Conservation (phyloP, 768 basidiomycete genomes). For the Tricholomella constricta region DNA sequence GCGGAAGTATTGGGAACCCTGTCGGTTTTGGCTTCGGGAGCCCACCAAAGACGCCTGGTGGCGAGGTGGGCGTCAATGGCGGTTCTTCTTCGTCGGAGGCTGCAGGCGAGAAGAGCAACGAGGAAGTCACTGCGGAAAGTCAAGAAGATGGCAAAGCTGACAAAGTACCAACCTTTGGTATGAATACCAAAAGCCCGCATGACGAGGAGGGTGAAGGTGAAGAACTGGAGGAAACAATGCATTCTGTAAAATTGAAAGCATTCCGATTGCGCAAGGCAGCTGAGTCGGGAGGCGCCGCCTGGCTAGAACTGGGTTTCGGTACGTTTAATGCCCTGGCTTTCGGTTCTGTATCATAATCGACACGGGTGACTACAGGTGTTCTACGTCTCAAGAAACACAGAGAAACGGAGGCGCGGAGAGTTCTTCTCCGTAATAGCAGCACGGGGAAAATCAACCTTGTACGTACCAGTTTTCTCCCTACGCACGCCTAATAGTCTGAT, state of each 20-base stretch:
- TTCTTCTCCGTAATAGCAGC: slow-evolving; percentile 70
- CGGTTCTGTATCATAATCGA: background rate
- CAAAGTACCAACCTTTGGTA: slow-evolving; percentile 23
- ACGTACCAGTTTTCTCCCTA: slow-evolving; percentile 28
- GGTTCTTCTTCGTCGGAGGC: background rate
- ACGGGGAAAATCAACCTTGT: slow-evolving; percentile 79
- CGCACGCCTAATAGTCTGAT: slow-evolving; percentile 5
- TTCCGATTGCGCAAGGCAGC: slow-evolving; percentile 57
- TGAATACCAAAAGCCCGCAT: slow-evolving; percentile 40
- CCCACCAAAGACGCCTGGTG: slow-evolving; percentile 32
- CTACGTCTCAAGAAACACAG: slow-evolving; percentile 77
- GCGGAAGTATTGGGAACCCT: slow-evolving; percentile 61
- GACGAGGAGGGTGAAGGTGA: slow-evolving; percentile 81
- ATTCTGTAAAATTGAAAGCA: slow-evolving; percentile 61
- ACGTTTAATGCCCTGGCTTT: slow-evolving; percentile 22
- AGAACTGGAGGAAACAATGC: slow-evolving; percentile 72
- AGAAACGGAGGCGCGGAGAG: slow-evolving; percentile 53
- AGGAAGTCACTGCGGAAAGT: slow-evolving; percentile 6
- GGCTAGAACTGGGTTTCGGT: slow-evolving; percentile 74
- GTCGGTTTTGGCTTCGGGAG: slow-evolving; percentile 63
- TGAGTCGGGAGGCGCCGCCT: slow-evolving; percentile 45
- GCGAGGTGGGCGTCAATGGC: background rate
- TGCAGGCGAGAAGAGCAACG: slow-evolving; percentile 10
- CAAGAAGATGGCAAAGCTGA: slow-evolving; percentile 22
- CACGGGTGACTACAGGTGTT: slow-evolving; percentile 50